Evolutionary conservation across 2,329 filamentous ascomycete genomes (phyloP).

Genomic region (Ophiocordyceps sinensis): DNA sequence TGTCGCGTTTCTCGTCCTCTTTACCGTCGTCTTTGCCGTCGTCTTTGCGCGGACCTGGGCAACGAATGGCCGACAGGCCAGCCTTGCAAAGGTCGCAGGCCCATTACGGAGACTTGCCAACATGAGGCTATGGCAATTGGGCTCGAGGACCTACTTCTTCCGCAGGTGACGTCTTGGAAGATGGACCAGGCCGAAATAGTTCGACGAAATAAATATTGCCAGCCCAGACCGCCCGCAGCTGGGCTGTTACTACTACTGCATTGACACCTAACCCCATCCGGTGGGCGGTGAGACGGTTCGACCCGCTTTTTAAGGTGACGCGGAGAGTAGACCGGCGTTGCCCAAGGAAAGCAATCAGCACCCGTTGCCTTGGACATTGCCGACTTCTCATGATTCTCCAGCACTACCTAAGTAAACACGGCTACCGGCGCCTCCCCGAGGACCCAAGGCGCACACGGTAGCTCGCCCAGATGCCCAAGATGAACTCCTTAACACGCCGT

Average conservation of each 20-base stretch:
- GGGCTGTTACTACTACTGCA: no score
- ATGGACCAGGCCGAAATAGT: background rate
- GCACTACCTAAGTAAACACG: background rate
- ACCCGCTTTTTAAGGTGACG: no score
- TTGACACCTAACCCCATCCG: no score
- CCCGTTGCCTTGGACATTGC: background rate
- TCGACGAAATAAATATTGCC: background rate
- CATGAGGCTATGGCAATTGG: slow-evolving; percentile 3
- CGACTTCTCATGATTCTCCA: slow-evolving; percentile 1
- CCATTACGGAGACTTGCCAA: slow-evolving; percentile 3
- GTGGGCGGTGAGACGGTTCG: no score
- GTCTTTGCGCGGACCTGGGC: slow-evolving; percentile 3
- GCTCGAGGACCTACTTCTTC: background rate
- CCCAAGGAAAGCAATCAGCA: background rate
- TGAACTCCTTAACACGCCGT: slow-evolving; percentile 16
- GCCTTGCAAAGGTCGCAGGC: slow-evolving; percentile 2
- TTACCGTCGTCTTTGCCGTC: background rate
- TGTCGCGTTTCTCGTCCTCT: background rate
- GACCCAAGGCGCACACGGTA: slow-evolving; percentile 5
- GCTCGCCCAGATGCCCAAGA: slow-evolving; percentile 8
- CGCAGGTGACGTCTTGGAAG: background rate
- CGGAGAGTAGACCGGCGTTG: background rate
- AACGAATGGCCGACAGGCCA: slow-evolving; percentile 2
- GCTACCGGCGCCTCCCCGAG: slow-evolving; percentile 1
- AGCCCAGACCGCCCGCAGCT: background rate